Percentiles rank a stretch among this genome's conserved stretches.
Evolutionary conservation across 1,139 yeast species (phyloP).

Genomic region (Hansenula anomala): DNA sequence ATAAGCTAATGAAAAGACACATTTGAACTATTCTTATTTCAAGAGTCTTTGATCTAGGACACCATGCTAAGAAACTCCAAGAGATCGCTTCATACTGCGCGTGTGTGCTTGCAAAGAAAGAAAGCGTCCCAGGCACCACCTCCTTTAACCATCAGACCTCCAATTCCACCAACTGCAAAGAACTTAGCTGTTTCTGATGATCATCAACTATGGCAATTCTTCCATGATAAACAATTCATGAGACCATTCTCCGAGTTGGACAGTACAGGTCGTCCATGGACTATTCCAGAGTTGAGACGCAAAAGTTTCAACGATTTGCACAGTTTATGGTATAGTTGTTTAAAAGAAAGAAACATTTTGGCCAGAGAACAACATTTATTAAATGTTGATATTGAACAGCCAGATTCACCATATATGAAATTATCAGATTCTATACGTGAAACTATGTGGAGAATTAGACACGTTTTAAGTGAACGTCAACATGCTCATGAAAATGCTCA

Average conservation of each 20-base stretch:
- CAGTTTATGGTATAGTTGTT: conserved; percentile 80
- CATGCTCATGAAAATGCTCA: conserved; percentile 63
- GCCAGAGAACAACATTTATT: conserved; percentile 66
- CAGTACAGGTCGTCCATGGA: conserved; percentile 75
- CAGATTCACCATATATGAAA: conserved; percentile 31
- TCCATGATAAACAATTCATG: conserved; percentile 56
- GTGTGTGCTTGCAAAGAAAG: conserved; percentile 10
- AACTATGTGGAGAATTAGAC: conserved; percentile 75
- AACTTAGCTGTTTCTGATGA: conserved; percentile 73
- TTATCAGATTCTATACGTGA: conserved; percentile 41
- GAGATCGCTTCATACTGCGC: conserved; percentile 15
- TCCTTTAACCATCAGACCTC: conserved; percentile 58
- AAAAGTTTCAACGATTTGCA: conserved; percentile 92
- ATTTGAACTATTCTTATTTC: no score
- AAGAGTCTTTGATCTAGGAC: no score
- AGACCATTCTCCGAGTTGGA: conserved; percentile 56
- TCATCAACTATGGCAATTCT: conserved; percentile 96
- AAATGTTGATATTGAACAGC: conserved; percentile 35
- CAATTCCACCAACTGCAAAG: conserved; percentile 76
- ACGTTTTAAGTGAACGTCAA: conserved; percentile 83
- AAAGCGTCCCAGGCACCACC: not conserved
- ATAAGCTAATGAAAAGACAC: not conserved
- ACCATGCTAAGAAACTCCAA: conserved; percentile 3
- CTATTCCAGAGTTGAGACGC: conserved; percentile 80
- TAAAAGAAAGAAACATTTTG: conserved; percentile 77